A percentile compares a stretch with the other conserved stretches of the same genome.
Conservation (phyloP, 768 basidiomycete species). For the Xerocomellus dryophilus region DNA sequence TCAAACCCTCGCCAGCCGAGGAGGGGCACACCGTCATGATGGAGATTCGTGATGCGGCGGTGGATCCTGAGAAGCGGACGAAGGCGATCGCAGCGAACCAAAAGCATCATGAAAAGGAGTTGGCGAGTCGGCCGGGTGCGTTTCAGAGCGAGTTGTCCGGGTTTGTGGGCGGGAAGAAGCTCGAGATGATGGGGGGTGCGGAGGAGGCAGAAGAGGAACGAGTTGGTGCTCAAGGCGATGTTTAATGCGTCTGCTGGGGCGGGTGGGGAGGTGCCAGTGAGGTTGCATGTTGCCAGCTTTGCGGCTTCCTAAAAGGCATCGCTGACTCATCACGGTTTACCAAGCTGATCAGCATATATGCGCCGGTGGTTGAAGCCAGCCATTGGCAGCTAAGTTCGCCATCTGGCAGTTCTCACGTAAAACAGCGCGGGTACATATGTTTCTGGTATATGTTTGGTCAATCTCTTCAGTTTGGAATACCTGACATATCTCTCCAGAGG, state of each 20-base stretch:
- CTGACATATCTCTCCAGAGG: no score
- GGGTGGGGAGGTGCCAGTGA: no score
- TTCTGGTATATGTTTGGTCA: no score
- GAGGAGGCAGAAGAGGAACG: constrained; percentile 86
- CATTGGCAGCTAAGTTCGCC: no score
- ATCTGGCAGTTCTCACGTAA: no score
- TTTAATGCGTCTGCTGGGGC: constrained; percentile 41
- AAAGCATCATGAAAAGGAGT: constrained; percentile 73
- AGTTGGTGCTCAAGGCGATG: constrained; percentile 86
- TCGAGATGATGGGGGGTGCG: constrained; percentile 94
- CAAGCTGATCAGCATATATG: no score
- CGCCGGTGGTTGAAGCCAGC: no score
- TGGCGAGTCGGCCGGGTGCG: constrained; percentile 71
- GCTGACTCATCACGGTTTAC: no score
- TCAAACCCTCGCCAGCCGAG: constrained; percentile 61
- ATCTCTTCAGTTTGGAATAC: no score
- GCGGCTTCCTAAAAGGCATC: no score
- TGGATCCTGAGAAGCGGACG: constrained; percentile 80
- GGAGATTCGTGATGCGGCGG: constrained; percentile 79
- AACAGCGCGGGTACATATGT: no score
- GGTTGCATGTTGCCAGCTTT: no score
- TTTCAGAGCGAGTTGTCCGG: constrained; percentile 80
- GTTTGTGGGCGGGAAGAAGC: constrained; percentile 83
- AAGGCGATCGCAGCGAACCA: constrained; percentile 92
- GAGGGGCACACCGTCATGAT: constrained; percentile 79